Evolutionary conservation across 495 filamentous ascomycete species (phyloP), one percentile per base, ranked within the genome.

Genomic region (Penicillium lividum): DNA sequence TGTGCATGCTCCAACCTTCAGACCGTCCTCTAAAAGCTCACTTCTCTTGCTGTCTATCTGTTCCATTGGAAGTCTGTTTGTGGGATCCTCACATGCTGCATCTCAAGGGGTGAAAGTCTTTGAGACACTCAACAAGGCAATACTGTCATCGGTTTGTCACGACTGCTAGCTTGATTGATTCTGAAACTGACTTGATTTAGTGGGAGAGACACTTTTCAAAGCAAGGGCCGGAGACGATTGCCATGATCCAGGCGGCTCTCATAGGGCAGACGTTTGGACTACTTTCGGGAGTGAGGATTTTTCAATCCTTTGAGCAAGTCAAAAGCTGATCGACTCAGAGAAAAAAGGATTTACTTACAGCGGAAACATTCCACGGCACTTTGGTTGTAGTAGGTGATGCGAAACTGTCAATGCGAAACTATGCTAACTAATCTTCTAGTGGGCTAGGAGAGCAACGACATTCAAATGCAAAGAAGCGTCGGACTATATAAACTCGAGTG

Each of bases 181-280:
- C 4, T 27, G 6, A 3, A 13, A 8, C 6, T 57, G 9, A 57
- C 25, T 30, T 42, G n/a, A 31, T 27, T 3, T 18, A 66, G 61
- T 68, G 62, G 65, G 65, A 68, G 42, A 52, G 52, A 51, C 56
- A 63, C 28, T 46, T 68, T 0, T 34, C 50, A 28, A 44, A 43
- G 5, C 47, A 49, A 31, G 48, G 44, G 22, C 25, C 9, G 16
- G 56, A 62, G 42, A 63, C 62, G 3, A 51, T 70, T 16, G 63
- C 70, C 27, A 61, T 75, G 57, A 57, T 46, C 6, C 73, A 75
- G 46, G 70, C 73, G 7, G 63, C 73, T 13, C 53, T 73, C 22
- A 70, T 76, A 8, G 73, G 73, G 2, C 73, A 75, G 47, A 75
- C 71, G 0, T 76, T 75, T 61, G 72, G 67, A 4, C 53, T 76